Conservation (phyloP, 805 yeast species). For the Maudiozyma serrabonitensis region DNA sequence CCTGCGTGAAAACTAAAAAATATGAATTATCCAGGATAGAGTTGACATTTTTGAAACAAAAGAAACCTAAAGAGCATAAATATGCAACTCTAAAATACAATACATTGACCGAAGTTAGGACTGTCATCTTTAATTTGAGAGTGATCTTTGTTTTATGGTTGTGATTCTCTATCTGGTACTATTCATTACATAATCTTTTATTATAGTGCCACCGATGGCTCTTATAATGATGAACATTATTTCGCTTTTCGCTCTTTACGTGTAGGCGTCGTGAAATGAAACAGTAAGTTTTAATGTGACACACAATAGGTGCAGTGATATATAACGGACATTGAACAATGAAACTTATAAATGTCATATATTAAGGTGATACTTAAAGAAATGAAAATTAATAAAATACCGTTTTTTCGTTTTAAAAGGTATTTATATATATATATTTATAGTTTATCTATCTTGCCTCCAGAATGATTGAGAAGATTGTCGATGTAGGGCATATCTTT, state of each 20-base stretch:
- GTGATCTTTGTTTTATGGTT: not conserved
- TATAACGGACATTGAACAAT: too few relatives aligned
- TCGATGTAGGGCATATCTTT: constrained; percentile 2
- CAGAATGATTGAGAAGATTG: not conserved
- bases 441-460: not conserved
- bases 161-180: not conserved
- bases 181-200: not conserved
- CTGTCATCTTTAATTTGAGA: constrained; percentile 34
- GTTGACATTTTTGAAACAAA: constrained; percentile 40
- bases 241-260: too few relatives aligned
- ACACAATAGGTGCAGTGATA: too few relatives aligned
- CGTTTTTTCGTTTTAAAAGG: not conserved
- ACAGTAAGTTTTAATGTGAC: too few relatives aligned
- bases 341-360: too few relatives aligned
- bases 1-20: constrained; percentile 44
- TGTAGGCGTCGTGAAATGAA: too few relatives aligned
- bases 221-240: too few relatives aligned
- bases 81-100: constrained; percentile 39
- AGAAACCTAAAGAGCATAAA: constrained; percentile 36
- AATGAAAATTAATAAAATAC: too few relatives aligned
- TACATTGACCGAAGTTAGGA: constrained; percentile 41
- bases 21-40: constrained; percentile 37
- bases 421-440: not conserved
- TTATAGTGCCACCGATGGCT: too few relatives aligned
- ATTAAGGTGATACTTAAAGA: too few relatives aligned